These are phyloP conservation scores for Pichia sp. DNA, from an alignment of 1,139 yeast genomes.

Conservation along the genomic window DNA sequence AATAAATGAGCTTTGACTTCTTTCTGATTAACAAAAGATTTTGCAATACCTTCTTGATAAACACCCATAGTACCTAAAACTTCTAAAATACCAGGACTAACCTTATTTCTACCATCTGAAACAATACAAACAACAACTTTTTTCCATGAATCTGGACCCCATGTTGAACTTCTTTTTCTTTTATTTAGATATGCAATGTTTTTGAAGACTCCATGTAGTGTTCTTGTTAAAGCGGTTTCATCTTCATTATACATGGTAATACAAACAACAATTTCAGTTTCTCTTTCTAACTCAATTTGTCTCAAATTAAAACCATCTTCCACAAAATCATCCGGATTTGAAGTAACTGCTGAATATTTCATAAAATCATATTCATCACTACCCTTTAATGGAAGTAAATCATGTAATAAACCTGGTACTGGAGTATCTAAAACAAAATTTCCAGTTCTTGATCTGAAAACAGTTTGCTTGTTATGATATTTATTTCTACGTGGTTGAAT, in stretches of 20 bases:
- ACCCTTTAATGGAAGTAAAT: slow-evolving; percentile 40
- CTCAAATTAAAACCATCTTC: slow-evolving; percentile 77
- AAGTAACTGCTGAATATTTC: slow-evolving; percentile 92
- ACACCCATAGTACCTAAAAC: slow-evolving; percentile 89
- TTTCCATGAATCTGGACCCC: slow-evolving; percentile 98
- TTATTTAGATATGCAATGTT: slow-evolving; percentile 83
- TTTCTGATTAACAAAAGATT: slow-evolving; percentile 84
- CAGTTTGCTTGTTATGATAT: slow-evolving; percentile 28
- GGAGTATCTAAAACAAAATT: slow-evolving; percentile 82
- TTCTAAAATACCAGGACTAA: slow-evolving; percentile 75
- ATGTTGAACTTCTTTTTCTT: slow-evolving; percentile 70
- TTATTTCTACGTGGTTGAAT: slow-evolving; percentile 32
- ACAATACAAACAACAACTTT: slow-evolving; percentile 86
- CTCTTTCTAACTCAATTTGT: slow-evolving; percentile 72
- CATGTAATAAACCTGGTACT: slow-evolving; percentile 76
- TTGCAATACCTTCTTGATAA: slow-evolving; percentile 93
- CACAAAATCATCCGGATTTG: slow-evolving; percentile 81
- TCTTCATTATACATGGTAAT: slow-evolving; percentile 96
- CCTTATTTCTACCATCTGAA: slow-evolving; percentile 88
- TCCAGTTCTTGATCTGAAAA: slow-evolving; percentile 31
- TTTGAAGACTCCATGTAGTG: slow-evolving; percentile 88
- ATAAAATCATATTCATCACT: slow-evolving; percentile 89
- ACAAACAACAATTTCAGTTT: slow-evolving; percentile 83
- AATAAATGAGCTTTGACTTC: slow-evolving; percentile 89
- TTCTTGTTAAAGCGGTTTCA: slow-evolving; percentile 79